Conservation (phyloP, 2,329 filamentous ascomycete species). For the Fusarium pininemorale region DNA sequence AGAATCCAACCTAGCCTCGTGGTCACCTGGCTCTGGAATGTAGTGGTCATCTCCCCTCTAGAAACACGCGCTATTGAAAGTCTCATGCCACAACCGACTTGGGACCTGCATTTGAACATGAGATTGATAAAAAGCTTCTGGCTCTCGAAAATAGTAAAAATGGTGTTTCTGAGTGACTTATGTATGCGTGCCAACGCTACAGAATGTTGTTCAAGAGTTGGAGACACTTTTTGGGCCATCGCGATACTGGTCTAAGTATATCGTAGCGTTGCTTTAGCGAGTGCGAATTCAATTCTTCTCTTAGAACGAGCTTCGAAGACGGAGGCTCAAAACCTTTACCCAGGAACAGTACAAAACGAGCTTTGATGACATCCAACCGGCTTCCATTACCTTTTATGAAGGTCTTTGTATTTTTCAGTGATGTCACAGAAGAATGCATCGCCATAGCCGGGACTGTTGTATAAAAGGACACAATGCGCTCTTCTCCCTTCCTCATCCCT, state of each 20-base stretch:
- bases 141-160: too few species aligned
- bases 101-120: too few species aligned
- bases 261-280: too few species aligned
- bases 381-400: background rate
- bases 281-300: too few species aligned
- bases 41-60: background rate
- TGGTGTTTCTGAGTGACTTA: accelerated
- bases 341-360: background rate
- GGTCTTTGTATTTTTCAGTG: accelerated
- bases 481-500: background rate
- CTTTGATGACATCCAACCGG: background rate
- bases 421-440: background rate
- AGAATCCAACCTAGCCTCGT: background rate
- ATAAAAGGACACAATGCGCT: background rate
- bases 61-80: background rate
- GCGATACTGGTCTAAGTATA: background rate
- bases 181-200: background rate
- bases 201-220: background rate
- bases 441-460: background rate
- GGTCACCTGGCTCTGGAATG: background rate
- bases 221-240: background rate
- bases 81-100: background rate
- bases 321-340: background rate
- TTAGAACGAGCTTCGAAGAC: too few species aligned
- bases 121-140: background rate